phyloP scores from a whole-genome alignment of 2,329 filamentous ascomycete genomes.

The Aspergillus sclerotialis region DNA sequence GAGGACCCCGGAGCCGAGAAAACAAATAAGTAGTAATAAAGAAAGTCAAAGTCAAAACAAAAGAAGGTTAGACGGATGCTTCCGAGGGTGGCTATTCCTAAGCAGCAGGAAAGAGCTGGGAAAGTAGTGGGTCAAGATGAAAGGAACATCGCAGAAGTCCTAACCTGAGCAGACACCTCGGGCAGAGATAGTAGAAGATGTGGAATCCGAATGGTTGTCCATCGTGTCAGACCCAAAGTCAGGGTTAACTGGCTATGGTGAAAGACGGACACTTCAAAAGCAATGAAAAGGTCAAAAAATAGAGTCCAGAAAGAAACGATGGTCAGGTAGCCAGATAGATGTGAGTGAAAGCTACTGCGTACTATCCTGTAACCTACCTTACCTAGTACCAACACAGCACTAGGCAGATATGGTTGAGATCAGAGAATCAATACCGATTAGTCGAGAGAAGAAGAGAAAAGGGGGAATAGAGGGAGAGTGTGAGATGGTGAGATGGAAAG shows the following conservation, averaged over 20 bases:
- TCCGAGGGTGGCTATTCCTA: constrained; percentile 10
- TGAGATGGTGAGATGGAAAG: not conserved
- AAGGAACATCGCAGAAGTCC: not conserved
- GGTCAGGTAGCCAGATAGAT: too few relatives aligned
- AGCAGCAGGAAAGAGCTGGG: constrained; percentile 19
- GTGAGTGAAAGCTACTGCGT: too few relatives aligned
- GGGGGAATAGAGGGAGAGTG: not conserved
- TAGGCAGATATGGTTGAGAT: not conserved
- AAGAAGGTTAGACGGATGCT: not conserved
- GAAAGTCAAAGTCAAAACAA: not conserved
- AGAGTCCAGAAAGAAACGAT: too few relatives aligned
- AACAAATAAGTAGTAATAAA: not conserved
- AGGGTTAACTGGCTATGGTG: not conserved
- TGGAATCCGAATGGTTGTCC: not conserved
- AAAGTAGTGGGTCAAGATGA: constrained; percentile 5
- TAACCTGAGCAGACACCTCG: not conserved
- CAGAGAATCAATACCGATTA: not conserved
- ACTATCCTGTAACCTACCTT: too few relatives aligned
- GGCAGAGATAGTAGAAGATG: not conserved
- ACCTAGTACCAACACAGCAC: not conserved
- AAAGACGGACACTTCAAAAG: too few relatives aligned
- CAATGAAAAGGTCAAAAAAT: too few relatives aligned
- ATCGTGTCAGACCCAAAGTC: not conserved
- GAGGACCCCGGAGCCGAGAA: constrained; percentile 2
- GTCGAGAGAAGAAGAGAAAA: not conserved